Evolutionary conservation across 139 green algal genomes (phyloP), one percentile per base, ranked within the genome.

Genomic region (Chlorella ohadii): DNA sequence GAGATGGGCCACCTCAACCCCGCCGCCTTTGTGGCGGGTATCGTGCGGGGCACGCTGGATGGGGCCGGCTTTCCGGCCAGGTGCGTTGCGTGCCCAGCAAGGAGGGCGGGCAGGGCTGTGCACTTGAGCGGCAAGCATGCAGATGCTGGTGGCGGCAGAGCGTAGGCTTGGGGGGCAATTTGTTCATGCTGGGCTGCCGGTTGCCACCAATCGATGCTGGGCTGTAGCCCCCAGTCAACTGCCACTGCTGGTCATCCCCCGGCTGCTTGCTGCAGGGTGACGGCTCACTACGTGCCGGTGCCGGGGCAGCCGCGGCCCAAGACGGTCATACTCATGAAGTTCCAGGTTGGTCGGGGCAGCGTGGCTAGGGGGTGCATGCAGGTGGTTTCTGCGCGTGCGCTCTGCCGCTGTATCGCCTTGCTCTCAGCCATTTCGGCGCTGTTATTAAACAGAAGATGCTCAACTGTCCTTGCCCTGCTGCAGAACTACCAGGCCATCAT

Each of bases 251-350:
- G n/a, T n/a, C n/a, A n/a, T n/a, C n/a, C n/a, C n/a, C n/a, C n/a
- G n/a, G n/a, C 61, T 28, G 1, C 75, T 34, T 65, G 67, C 67
- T 86, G 82, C 92, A 98, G 94, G 72, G 94, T 98, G 23, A 95
- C 95, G 41, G 93, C 95, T 3, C 94, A 97, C 79, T 96, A 91
- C 81, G 92, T 97, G 38, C 56, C 64, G 39, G 84, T 92, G 34
- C 78, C 88, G 56, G 93, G 88, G 9, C 78, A 89, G 28, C 65
- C 86, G 3, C 91, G 89, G 66, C 90, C 92, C 63, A 94, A 91
- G 84, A 98, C 94, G n/a, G 97, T 93, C 78, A 94, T 98, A 22
- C 90, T 99, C 20, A 96, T 99, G 65, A 98, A 98, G 88, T 95
- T 99, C 51, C 51, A 59, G 51, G 51, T 59, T 9, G 51, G 51